Conservation (phyloP, 1,284 basidiomycete species). For the Leccinum subrobustum region DNA sequence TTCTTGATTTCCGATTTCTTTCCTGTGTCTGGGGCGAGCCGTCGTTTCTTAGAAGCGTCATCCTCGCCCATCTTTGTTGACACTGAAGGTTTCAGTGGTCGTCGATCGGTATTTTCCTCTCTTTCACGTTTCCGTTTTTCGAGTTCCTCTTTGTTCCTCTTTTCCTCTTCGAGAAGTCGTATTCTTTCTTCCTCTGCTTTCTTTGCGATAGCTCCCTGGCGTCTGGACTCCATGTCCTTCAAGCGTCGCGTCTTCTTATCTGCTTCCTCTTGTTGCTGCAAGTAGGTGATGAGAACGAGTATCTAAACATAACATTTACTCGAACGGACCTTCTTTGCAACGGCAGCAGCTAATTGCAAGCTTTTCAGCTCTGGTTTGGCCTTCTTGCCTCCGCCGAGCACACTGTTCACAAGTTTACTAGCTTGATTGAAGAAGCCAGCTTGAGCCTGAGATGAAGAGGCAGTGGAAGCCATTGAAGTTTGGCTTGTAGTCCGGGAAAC, state of each 20-base stretch:
- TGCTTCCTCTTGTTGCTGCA: conserved; percentile 81
- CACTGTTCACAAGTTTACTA: conserved; percentile 59
- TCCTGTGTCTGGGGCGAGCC: conserved; percentile 50
- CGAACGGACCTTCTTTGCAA: conserved; percentile 74
- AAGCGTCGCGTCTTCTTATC: conserved; percentile 74
- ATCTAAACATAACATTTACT: background rate
- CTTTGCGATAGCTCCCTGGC: conserved; percentile 66
- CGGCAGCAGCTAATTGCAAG: conserved; percentile 73
- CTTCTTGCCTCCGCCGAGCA: conserved; percentile 64
- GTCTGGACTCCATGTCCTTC: conserved; percentile 78
- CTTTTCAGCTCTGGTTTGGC: conserved; percentile 77
- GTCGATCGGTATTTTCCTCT: conserved; percentile 71
- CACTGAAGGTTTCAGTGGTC: conserved; percentile 41
- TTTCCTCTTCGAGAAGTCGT: conserved; percentile 62
- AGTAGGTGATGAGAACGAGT: conserved; percentile 6
- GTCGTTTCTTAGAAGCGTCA: conserved; percentile 69
- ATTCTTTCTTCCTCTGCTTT: conserved; percentile 79
- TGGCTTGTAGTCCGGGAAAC: conserved; percentile 45
- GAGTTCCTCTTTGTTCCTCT: conserved; percentile 65
- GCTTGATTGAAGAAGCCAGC: conserved; percentile 66
- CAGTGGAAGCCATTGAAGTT: conserved; percentile 48
- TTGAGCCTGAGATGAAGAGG: conserved; percentile 54
- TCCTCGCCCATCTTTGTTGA: conserved; percentile 65
- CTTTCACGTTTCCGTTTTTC: conserved; percentile 73
- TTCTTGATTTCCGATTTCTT: conserved; percentile 64